phyloP scores from a whole-genome alignment of 192 early-diverging fungal species.

The Entophlyctis helioformis region DNA sequence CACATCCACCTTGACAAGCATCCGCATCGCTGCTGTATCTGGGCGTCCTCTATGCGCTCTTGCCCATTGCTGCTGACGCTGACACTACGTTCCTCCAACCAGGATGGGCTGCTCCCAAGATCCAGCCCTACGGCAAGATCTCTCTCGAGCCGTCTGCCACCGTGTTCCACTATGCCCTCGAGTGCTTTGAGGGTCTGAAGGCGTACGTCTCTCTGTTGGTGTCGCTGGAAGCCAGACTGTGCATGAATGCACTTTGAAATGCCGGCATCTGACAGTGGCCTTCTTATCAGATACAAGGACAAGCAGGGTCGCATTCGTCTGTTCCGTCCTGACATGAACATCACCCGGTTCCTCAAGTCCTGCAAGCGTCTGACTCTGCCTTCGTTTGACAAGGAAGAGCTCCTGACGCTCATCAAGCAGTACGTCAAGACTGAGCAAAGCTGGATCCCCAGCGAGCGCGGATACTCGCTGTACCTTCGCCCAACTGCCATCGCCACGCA shows the following conservation, averaged over 20 bases:
- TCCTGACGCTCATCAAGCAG: conserved; percentile 73
- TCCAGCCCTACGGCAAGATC: conserved; percentile 77
- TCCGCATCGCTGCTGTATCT: too few species aligned
- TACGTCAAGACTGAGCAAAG: conserved; percentile 64
- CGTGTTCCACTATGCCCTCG: conserved; percentile 89
- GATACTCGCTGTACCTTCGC: conserved; percentile 88
- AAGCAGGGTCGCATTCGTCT: conserved; percentile 73
- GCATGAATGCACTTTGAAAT: not conserved
- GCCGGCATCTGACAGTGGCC: not conserved
- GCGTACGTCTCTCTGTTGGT: conserved; percentile 6
- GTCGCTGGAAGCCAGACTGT: not conserved
- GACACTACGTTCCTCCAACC: too few species aligned
- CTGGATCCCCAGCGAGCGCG: conserved; percentile 85
- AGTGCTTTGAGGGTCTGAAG: conserved; percentile 73
- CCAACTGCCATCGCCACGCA: conserved; percentile 91
- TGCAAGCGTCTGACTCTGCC: conserved; percentile 75
- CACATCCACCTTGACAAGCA: too few species aligned
- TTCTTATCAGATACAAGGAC: conserved; percentile 63
- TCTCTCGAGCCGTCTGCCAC: conserved; percentile 68
- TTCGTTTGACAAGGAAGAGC: conserved; percentile 62
- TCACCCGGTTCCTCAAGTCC: conserved; percentile 72
- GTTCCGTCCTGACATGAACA: conserved; percentile 98
- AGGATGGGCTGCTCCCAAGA: conserved; percentile 75
- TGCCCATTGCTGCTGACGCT: too few species aligned
- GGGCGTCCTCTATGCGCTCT: too few species aligned